Evolutionary conservation across 2,329 filamentous ascomycete species (phyloP), one percentile per base, ranked within the genome.

Genomic region (Cadophora malorum): DNA sequence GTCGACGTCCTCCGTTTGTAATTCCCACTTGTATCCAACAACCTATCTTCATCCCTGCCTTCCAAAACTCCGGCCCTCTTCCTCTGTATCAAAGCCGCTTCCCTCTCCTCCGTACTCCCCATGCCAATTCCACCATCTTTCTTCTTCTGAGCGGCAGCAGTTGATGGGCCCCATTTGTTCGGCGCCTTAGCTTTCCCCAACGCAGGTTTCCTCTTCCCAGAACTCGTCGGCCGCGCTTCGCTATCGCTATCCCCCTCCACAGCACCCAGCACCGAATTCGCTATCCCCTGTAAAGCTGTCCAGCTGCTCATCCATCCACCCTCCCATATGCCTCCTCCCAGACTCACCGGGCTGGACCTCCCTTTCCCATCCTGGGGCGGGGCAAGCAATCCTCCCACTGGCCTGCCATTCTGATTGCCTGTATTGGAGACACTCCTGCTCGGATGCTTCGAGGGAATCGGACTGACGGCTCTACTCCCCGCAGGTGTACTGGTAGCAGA

Each of bases 21-120:
- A 60, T 72, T 72, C 50, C 70, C 75, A 70, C 73, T 76, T 21
- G 67, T 79, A 72, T 90, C 86, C 1, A 84, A 84, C 2, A 85
- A 86, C 68, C 88, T 88, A 19, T 86, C 85, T 55, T 88, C 85
- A 65, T 88, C 85, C 64, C 88, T 83, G 65, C 85, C 88, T 75
- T 90, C 86, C 53, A 90, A 76, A 3, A 90, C 81, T 70, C 85
- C 88, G 28, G 85, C 86, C 52, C 81, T 88, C 74, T 83, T 86
- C 67, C 83, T 84, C 21, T 86, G 84, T 71, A 82, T 86, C 61
- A 89, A 77, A 33, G 83, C 82, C 10, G 84, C 82, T 45, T 89
- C 83, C 65, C 86, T 82, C 67, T 87, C 81, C 3, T 81, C 83
- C 31, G 83, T 76, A 50, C 85, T 86, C 9, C 87, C 87, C 14